Conservation (phyloP, 1,139 yeast species). For the Taphrina populina region DNA sequence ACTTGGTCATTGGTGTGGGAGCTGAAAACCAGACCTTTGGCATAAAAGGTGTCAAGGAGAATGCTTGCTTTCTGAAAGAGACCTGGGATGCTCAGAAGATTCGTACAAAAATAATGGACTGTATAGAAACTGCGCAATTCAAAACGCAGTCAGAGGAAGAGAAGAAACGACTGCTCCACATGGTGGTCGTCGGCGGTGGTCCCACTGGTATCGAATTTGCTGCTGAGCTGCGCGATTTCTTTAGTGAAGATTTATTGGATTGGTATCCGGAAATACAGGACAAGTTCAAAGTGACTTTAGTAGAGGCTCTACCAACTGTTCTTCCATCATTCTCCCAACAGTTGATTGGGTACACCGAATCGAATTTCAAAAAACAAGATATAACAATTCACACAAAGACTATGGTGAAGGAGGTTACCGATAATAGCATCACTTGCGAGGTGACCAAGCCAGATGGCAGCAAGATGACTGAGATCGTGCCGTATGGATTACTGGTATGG, state of each 20-base stretch:
- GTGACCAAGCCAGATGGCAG: conserved; percentile 67
- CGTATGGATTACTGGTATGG: conserved; percentile 93
- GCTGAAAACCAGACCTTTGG: conserved; percentile 66
- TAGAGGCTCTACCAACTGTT: conserved; percentile 90
- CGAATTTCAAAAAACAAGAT: conserved; percentile 74
- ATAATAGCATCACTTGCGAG: conserved; percentile 65
- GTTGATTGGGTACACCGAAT: conserved; percentile 78
- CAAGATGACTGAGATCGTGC: conserved; percentile 61
- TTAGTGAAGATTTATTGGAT: conserved; percentile 81
- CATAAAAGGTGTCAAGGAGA: conserved; percentile 58
- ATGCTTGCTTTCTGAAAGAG: conserved; percentile 59
- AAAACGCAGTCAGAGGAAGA: conserved; percentile 62
- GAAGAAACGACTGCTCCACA: conserved; percentile 57
- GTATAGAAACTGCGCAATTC: conserved; percentile 59
- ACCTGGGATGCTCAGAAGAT: conserved; percentile 64
- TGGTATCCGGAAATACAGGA: conserved; percentile 85
- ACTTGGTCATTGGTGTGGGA: conserved; percentile 63
- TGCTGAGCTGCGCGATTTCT: conserved; percentile 86
- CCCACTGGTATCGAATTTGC: conserved; percentile 72
- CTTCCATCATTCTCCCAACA: conserved; percentile 83
- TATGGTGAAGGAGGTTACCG: conserved; percentile 81
- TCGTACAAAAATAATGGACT: conserved; percentile 55
- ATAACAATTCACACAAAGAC: conserved; percentile 78
- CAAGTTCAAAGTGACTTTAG: conserved; percentile 77
- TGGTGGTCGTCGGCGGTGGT: conserved; percentile 70